Evolutionary conservation across 768 basidiomycete genomes (phyloP).

Genomic region (Tubosaeta sp.): DNA sequence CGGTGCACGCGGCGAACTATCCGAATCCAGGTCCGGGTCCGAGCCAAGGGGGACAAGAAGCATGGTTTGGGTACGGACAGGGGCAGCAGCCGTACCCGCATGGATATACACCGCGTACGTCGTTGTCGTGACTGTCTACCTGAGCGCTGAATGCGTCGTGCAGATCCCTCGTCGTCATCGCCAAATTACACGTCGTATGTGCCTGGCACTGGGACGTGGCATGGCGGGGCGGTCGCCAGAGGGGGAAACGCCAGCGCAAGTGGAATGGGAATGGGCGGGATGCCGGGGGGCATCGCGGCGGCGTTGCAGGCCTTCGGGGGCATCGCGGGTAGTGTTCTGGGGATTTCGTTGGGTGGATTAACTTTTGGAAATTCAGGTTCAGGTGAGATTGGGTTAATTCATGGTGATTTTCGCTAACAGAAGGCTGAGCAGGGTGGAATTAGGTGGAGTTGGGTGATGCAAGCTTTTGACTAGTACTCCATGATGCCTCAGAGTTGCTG

Average conservation of each 20-base stretch:
- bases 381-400: too few species aligned
- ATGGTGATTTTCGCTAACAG: too few species aligned
- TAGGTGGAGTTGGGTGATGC: too few species aligned
- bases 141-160: neutral
- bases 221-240: neutral
- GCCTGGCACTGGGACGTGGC: neutral
- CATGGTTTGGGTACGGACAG: neutral
- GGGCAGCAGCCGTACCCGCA: neutral
- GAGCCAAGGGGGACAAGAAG: neutral
- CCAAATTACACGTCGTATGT: constrained; percentile 10
- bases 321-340: constrained; percentile 53
- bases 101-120: constrained; percentile 35
- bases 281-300: constrained; percentile 21
- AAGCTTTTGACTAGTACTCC: too few species aligned
- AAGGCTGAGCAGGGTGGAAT: too few species aligned
- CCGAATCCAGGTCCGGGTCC: neutral
- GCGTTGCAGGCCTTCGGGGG: constrained; percentile 53
- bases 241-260: neutral
- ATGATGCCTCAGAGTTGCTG: too few species aligned
- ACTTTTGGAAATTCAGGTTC: too few species aligned
- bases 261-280: constrained; percentile 1
- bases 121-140: neutral
- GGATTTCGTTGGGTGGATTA: too few species aligned
- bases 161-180: constrained; percentile 5
- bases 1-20: neutral